Percentiles rank a stretch among this genome's conserved stretches.
Conservation (phyloP, 306 rosid genomes). For the cucumber (Cucumis sativus) region DNA sequence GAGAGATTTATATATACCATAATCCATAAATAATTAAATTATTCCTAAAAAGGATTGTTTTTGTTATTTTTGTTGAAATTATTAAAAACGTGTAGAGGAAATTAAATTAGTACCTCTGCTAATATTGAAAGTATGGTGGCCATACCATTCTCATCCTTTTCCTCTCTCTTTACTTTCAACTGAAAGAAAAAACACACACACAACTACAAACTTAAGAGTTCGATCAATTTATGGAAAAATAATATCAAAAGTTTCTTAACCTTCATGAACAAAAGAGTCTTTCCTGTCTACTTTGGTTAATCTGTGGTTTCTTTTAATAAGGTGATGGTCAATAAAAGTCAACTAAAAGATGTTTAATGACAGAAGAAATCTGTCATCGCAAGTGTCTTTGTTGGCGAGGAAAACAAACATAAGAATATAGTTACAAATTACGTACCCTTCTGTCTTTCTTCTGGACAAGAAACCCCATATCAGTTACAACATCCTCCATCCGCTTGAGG, state of each 20-base stretch:
- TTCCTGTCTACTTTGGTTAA: too few relatives aligned
- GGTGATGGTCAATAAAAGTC: too few relatives aligned
- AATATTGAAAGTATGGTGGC: conserved; percentile 44
- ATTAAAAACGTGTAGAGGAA: background rate
- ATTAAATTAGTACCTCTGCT: conserved; percentile 55
- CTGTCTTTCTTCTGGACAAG: conserved; percentile 57
- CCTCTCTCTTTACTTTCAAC: conserved; percentile 61
- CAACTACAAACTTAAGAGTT: background rate
- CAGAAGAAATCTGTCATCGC: too few relatives aligned
- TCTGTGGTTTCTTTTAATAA: too few relatives aligned
- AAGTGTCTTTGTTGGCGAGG: too few relatives aligned
- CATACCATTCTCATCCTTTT: conserved; percentile 28
- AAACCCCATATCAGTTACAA: conserved; percentile 51
- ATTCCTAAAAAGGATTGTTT: background rate
- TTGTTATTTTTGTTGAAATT: background rate
- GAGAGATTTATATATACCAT: background rate
- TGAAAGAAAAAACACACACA: conserved; percentile 15
- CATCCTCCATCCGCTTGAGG: conserved; percentile 46
- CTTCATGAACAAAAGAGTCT: too few relatives aligned
- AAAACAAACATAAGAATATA: too few relatives aligned
- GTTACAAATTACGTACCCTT: conserved; percentile 10
- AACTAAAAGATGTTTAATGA: too few relatives aligned
- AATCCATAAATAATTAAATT: background rate
- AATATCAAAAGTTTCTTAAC: background rate
- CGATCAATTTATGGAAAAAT: background rate